phyloP scores from a whole-genome alignment of 164 flowering plant genomes.

The Santalum album region DNA sequence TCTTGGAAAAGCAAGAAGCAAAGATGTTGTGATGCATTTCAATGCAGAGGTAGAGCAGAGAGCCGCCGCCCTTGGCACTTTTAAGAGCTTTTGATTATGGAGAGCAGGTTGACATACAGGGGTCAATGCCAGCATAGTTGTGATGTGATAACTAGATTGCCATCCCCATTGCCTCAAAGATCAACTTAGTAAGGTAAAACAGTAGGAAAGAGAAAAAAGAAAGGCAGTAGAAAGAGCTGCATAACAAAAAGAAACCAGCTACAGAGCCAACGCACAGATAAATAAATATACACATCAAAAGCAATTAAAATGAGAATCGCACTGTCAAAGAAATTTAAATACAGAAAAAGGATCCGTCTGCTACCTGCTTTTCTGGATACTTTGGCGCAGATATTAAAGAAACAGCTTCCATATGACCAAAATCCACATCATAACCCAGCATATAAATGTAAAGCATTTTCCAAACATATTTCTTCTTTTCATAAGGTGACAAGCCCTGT shows the following conservation, averaged over 20 bases:
- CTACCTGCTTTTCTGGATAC: conserved; percentile 99
- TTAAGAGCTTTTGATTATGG: too few species aligned
- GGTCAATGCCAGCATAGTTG: too few species aligned
- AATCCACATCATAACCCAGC: conserved; percentile 99
- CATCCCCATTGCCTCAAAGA: too few species aligned
- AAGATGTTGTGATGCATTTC: too few species aligned
- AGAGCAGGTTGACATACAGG: too few species aligned
- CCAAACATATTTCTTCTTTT: conserved; percentile 99
- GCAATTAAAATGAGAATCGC: neutral
- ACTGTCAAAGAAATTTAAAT: neutral
- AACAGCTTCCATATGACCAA: conserved; percentile 99
- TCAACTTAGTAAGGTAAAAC: too few species aligned
- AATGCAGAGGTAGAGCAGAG: too few species aligned
- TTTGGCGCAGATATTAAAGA: conserved; percentile 98
- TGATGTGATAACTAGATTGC: too few species aligned
- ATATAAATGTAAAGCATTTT: conserved; percentile 95
- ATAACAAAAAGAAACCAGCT: neutral
- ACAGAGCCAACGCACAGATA: neutral
- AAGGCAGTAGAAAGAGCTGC: too few species aligned
- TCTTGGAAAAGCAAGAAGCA: too few species aligned
- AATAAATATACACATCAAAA: neutral
- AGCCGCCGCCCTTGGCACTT: too few species aligned
- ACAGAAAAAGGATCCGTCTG: neutral
- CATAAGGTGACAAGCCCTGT: conserved; percentile 87
- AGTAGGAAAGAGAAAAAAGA: too few species aligned